Conservation (phyloP, 2,329 filamentous ascomycete species). For the Aspergillus sp. region DNA sequence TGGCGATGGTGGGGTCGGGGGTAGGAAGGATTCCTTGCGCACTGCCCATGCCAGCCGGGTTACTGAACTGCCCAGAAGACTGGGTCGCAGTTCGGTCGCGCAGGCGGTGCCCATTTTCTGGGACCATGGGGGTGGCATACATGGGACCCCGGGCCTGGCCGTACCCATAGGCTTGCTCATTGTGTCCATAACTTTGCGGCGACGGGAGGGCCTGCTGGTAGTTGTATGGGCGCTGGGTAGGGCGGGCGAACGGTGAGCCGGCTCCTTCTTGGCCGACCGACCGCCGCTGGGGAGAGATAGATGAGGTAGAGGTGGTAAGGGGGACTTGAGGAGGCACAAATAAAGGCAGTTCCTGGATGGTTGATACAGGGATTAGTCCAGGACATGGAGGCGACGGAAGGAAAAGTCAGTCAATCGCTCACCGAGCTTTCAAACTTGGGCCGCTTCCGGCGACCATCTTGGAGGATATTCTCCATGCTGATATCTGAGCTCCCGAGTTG, state of each 20-base stretch:
- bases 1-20: slow-evolving; percentile 94
- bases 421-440: slow-evolving; percentile 97
- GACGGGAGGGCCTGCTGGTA: slow-evolving; percentile 78
- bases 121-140: slow-evolving; percentile 60
- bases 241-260: slow-evolving; percentile 69
- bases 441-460: slow-evolving; percentile 91
- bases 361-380: slow-evolving; percentile 17
- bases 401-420: slow-evolving; percentile 47
- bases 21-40: slow-evolving; percentile 73
- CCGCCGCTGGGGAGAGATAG: slow-evolving; percentile 86
- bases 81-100: slow-evolving; percentile 63
- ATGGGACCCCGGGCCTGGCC: slow-evolving; percentile 38
- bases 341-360: slow-evolving; percentile 79
- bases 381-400: neutral
- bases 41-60: slow-evolving; percentile 36
- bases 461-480: slow-evolving; percentile 96
- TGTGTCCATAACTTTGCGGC: slow-evolving; percentile 71
- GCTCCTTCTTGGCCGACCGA: slow-evolving; percentile 68
- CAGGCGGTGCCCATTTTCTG: slow-evolving; percentile 62
- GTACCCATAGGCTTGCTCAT: slow-evolving; percentile 39
- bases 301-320: slow-evolving; percentile 93
- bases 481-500: slow-evolving; percentile 94
- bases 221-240: slow-evolving; percentile 75
- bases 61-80: slow-evolving; percentile 39
- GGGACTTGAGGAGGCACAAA: slow-evolving; percentile 95